Base-by-base conservation (phyloP, 306 rosid species). In the Nissolia schottii region DNA sequence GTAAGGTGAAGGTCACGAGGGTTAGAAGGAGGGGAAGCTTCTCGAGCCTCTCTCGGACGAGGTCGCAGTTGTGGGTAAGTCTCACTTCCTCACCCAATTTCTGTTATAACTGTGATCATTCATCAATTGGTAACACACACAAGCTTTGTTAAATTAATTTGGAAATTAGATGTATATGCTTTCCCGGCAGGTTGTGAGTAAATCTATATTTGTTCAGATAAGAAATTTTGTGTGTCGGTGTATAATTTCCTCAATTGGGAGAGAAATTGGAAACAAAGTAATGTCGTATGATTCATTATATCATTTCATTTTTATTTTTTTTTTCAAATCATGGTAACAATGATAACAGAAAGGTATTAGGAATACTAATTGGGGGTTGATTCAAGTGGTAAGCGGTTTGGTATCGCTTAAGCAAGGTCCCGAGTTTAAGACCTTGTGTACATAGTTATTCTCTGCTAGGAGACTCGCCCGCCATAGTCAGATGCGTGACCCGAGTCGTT, bases 31-130 rank as follows among this genome's bases (percentile, higher is more conserved):
- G 58, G 45, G 77, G 88, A 15, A 81, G 95, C 78, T 68, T 85
- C 48, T 51, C 76, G 4, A 69, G 16, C 3, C 63, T 60, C 34
- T 78, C 87, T 46, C 51, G 63, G 14, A 61, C 85, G 28, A 79
- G 22, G 67, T 77, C 92, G 16, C 88, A 68, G 50, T 69, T 88
- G 2, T 80, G 82, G 86, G 98, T 88, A 79, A 71, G 88, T 83
- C 28, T 13, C 38, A 9, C 29, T 20, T 25, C 20, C 20, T 53
- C 4, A 24, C 1, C 1, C 1, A 13, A 12, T 55, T 25, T 2
- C 15, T 13, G 0, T 2, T 38, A 2, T 12, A 11, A 10, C 3
- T 22, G n/a, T 41, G 49, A 18, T 1, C 7, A 28, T 11, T 25
- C n/a, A 19, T 60, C 48, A 35, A 25, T 43, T 45, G 51, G 20